phyloP scores from a whole-genome alignment of 2,329 filamentous ascomycete species.

The Neurospora sp. region DNA sequence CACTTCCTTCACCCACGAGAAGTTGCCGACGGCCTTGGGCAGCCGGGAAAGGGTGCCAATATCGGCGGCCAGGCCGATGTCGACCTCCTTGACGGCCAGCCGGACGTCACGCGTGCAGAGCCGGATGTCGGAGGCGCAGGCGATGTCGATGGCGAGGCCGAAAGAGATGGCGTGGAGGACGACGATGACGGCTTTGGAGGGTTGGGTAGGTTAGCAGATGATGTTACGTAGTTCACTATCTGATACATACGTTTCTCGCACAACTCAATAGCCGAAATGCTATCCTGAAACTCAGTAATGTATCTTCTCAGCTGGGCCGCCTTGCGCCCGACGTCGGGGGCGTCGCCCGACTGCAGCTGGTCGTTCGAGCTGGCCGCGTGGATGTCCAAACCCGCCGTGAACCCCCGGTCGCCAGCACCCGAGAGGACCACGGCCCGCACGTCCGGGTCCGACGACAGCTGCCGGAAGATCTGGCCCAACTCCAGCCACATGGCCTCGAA shows the following conservation, averaged over 20 bases:
- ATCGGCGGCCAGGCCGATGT: constrained; percentile 72
- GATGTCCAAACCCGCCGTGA: constrained; percentile 80
- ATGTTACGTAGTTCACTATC: too few relatives aligned
- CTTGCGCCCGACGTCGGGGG: constrained; percentile 52
- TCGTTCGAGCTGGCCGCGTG: constrained; percentile 51
- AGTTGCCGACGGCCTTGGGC: constrained; percentile 61
- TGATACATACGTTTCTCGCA: constrained; percentile 70
- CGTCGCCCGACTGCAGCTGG: constrained; percentile 27
- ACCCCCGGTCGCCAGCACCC: constrained; percentile 72
- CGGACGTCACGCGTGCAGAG: constrained; percentile 49
- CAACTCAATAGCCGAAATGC: constrained; percentile 65
- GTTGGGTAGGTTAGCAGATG: neutral
- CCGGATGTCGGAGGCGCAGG: constrained; percentile 61
- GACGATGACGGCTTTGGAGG: constrained; percentile 59
- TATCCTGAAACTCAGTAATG: constrained; percentile 72
- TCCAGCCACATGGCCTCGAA: constrained; percentile 79
- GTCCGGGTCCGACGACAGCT: constrained; percentile 60
- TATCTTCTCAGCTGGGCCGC: constrained; percentile 54
- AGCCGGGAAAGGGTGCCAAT: constrained; percentile 66
- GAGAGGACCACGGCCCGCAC: constrained; percentile 72
- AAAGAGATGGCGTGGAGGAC: constrained; percentile 71
- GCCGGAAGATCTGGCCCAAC: constrained; percentile 60
- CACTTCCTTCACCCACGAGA: constrained; percentile 74
- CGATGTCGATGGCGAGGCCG: constrained; percentile 69
- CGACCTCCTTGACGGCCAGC: constrained; percentile 71